Conservation (phyloP, 495 filamentous ascomycete genomes). For the Annulohypoxylon stygium region DNA sequence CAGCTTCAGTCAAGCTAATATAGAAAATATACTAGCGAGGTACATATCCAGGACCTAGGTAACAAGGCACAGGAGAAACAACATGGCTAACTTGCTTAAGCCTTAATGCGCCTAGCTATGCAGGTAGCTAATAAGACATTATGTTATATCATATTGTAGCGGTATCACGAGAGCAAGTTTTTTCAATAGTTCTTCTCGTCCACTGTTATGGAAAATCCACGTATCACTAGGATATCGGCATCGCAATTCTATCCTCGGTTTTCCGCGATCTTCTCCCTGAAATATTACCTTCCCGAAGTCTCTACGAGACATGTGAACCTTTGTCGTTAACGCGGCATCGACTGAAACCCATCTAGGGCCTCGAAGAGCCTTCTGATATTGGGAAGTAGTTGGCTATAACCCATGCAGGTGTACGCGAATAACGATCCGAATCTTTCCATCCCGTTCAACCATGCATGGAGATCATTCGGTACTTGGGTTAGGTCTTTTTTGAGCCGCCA, state of each 20-base stretch:
- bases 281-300: conserved; percentile 29
- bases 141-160: not conserved
- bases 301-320: conserved; percentile 19
- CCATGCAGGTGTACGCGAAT: conserved; percentile 37
- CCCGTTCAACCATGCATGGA: conserved; percentile 36
- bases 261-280: conserved; percentile 35
- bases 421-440: conserved; percentile 46
- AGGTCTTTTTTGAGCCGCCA: conserved; percentile 46
- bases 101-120: not conserved
- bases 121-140: not conserved
- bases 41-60: not conserved
- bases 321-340: conserved; percentile 22
- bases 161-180: not conserved
- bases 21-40: conserved; percentile 12
- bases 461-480: conserved; percentile 49
- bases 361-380: conserved; percentile 16
- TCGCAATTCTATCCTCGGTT: conserved; percentile 11
- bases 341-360: conserved; percentile 4
- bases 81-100: not conserved
- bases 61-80: not conserved
- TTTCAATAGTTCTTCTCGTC: not conserved
- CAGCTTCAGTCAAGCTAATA: not conserved
- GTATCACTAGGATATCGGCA: conserved; percentile 6
- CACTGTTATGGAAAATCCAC: not conserved
- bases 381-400: conserved; percentile 9